phyloP scores from a whole-genome alignment of 2,329 filamentous ascomycete species.

The Endothia cerciana region DNA sequence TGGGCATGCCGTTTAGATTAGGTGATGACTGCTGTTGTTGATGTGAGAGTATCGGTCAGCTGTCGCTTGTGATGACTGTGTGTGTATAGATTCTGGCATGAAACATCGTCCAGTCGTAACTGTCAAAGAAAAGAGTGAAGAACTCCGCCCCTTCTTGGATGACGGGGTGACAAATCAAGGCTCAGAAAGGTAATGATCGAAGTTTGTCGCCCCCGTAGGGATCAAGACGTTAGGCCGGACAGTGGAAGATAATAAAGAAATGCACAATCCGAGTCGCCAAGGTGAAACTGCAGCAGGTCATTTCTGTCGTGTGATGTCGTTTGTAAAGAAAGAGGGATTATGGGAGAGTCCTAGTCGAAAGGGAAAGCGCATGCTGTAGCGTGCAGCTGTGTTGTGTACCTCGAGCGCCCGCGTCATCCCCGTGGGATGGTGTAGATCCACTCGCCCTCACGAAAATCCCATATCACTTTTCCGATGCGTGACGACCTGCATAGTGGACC shows the following conservation, averaged over 20 bases:
- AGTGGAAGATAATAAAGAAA: too few relatives aligned
- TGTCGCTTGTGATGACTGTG: not conserved
- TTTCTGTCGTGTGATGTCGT: slow-evolving; percentile 15
- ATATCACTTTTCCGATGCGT: slow-evolving; percentile 42
- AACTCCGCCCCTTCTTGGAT: too few relatives aligned
- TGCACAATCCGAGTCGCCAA: too few relatives aligned
- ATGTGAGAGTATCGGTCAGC: not conserved
- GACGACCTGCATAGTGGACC: slow-evolving; percentile 47
- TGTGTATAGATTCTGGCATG: not conserved
- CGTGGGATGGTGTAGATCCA: not conserved
- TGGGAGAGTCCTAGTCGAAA: not conserved
- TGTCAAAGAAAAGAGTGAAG: not conserved
- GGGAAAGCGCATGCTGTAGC: not conserved
- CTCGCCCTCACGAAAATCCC: slow-evolving; percentile 33
- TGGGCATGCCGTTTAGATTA: not conserved
- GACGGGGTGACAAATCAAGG: too few relatives aligned
- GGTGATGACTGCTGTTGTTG: not conserved
- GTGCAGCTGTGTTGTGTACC: not conserved
- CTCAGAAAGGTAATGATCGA: too few relatives aligned
- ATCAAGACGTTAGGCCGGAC: too few relatives aligned
- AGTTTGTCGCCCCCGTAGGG: too few relatives aligned
- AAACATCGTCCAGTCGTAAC: not conserved
- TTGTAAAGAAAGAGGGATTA: not conserved
- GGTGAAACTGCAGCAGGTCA: not conserved
- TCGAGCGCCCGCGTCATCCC: not conserved